These are phyloP conservation scores for Colletotrichum graminicola DNA, from an alignment of 2,329 filamentous ascomycete species.

Conservation along the genomic window DNA sequence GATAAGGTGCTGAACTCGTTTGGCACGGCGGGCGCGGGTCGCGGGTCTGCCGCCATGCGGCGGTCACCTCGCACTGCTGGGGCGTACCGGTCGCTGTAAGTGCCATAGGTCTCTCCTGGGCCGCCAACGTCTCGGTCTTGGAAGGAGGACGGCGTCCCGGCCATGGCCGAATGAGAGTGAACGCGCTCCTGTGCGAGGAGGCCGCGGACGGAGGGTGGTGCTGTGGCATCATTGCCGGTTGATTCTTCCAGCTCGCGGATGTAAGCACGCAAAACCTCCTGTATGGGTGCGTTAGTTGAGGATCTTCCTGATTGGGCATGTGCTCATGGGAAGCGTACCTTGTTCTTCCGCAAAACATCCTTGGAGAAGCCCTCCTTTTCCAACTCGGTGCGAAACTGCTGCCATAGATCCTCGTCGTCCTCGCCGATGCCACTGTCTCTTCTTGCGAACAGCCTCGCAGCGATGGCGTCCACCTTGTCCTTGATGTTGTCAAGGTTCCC, in stretches of 20 bases:
- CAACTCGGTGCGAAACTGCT: constrained; percentile 69
- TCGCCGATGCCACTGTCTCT: constrained; percentile 53
- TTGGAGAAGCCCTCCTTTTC: constrained; percentile 69
- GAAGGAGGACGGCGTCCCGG: constrained; percentile 28
- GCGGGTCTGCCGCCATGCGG: constrained; percentile 51
- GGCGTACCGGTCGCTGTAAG: constrained; percentile 56
- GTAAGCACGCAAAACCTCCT: constrained; percentile 72
- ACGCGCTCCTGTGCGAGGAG: constrained; percentile 60
- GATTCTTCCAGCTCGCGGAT: constrained; percentile 70
- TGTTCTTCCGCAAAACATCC: constrained; percentile 67
- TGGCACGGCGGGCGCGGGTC: constrained; percentile 26
- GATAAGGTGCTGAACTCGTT: constrained; percentile 45
- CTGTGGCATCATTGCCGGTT: constrained; percentile 56
- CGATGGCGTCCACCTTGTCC: constrained; percentile 71
- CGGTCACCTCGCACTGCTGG: constrained; percentile 55
- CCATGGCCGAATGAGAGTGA: constrained; percentile 34
- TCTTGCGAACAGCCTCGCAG: constrained; percentile 62
- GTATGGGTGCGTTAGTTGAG: constrained; percentile 42
- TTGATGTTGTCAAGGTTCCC: constrained; percentile 66
- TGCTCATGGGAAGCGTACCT: constrained; percentile 57
- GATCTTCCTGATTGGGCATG: neutral
- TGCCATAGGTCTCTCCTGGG: constrained; percentile 53
- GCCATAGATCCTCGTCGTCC: constrained; percentile 68
- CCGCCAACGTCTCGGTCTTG: constrained; percentile 43
- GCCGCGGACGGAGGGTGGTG: constrained; percentile 64